These are phyloP conservation scores for Trametes punicea DNA, from an alignment of 768 basidiomycete species.

Conservation along the genomic window DNA sequence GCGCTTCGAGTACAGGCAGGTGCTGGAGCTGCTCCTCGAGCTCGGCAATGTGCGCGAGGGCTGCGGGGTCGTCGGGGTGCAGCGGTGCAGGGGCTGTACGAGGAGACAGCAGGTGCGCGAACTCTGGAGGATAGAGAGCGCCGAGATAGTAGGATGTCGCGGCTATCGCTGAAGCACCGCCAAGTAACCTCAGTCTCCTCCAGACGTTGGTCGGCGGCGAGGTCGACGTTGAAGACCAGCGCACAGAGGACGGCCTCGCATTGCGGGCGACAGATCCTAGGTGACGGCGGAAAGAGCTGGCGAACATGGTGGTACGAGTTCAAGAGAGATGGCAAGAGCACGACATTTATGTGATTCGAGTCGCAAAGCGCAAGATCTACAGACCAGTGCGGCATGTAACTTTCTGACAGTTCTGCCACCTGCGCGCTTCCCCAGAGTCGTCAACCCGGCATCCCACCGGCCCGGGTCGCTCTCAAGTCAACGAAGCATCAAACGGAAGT, in stretches of 20 bases:
- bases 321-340: not conserved
- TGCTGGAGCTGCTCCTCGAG: constrained; percentile 70
- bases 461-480: not conserved
- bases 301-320: constrained; percentile 14
- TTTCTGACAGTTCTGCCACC: not conserved
- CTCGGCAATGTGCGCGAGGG: constrained; percentile 49
- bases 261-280: not conserved
- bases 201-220: constrained; percentile 2
- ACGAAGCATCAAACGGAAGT: not conserved
- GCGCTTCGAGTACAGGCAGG: constrained; percentile 53
- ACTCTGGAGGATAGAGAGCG: constrained; percentile 65
- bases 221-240: constrained; percentile 8
- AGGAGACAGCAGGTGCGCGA: constrained; percentile 70
- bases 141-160: constrained; percentile 46
- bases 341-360: not conserved
- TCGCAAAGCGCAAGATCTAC: not conserved
- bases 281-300: constrained; percentile 2
- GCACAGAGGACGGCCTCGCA: not conserved
- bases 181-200: constrained; percentile 11
- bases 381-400: not conserved
- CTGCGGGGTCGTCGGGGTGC: constrained; percentile 53
- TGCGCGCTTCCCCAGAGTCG: not conserved
- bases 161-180: constrained; percentile 17
- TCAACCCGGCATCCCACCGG: not conserved
- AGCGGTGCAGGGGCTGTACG: constrained; percentile 72